A percentile compares a stretch with the other conserved stretches of the same genome.
These are phyloP conservation scores for Barbarea vulgaris DNA, from an alignment of 345 rosid genomes.

Conservation along the genomic window DNA sequence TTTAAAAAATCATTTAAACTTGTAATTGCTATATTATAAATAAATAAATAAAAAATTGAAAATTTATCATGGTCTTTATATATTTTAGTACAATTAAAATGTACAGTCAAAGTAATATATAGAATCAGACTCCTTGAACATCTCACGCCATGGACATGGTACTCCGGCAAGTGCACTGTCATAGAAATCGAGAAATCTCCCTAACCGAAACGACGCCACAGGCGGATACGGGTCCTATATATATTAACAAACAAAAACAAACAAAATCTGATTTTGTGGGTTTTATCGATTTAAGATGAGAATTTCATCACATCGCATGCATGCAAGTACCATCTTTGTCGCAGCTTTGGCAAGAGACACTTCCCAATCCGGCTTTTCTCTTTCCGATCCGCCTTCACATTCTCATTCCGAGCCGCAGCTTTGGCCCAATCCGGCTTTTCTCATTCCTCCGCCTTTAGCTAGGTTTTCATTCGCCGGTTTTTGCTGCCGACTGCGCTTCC, in stretches of 20 bases:
- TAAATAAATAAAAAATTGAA: too few species aligned
- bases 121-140: slow-evolving; percentile 13
- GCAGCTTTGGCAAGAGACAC: slow-evolving; percentile 54
- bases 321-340: slow-evolving; percentile 33
- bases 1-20: too few species aligned
- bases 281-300: not conserved
- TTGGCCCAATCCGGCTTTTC: too few species aligned
- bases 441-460: too few species aligned
- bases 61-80: too few species aligned
- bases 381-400: not conserved
- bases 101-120: too few species aligned
- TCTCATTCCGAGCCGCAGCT: not conserved
- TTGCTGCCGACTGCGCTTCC: not conserved
- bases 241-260: not conserved
- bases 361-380: slow-evolving; percentile 45
- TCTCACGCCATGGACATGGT: slow-evolving; percentile 55
- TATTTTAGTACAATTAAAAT: too few species aligned
- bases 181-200: slow-evolving; percentile 52
- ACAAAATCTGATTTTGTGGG: too few species aligned
- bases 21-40: too few species aligned
- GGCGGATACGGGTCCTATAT: slow-evolving; percentile 45
- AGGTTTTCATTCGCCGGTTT: not conserved
- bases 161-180: slow-evolving; percentile 48
- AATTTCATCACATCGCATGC: slow-evolving; percentile 21
- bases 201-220: slow-evolving; percentile 26